These are phyloP conservation scores for Exophiala sideris DNA, from an alignment of 2,329 filamentous ascomycete species.

Conservation along the genomic window DNA sequence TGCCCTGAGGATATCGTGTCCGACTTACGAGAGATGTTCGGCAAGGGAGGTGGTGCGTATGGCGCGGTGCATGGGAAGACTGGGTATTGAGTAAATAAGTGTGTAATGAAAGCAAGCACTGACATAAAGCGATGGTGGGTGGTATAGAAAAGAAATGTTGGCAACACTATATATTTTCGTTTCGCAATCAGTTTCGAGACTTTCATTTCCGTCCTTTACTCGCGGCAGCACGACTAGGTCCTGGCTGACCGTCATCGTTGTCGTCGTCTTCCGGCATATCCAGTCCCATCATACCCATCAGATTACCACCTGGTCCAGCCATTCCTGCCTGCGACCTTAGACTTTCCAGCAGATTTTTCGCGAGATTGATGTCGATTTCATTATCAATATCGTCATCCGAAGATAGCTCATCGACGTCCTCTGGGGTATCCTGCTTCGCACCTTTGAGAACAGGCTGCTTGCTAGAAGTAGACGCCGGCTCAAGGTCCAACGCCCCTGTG, in stretches of 20 bases:
- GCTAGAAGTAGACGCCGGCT: constrained; percentile 28
- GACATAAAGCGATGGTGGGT: too few relatives aligned
- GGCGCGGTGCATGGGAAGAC: constrained; percentile 34
- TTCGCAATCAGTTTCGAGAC: too few relatives aligned
- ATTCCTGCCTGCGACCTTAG: constrained; percentile 87
- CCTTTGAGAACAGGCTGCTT: constrained; percentile 27
- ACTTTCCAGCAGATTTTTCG: constrained; percentile 85
- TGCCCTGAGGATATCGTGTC: constrained; percentile 44
- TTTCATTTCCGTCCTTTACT: too few relatives aligned
- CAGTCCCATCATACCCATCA: constrained; percentile 73
- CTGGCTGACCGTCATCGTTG: constrained; percentile 4
- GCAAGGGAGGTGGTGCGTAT: constrained; percentile 40
- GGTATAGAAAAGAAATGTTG: too few relatives aligned
- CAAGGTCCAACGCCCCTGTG: constrained; percentile 44
- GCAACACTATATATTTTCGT: too few relatives aligned
- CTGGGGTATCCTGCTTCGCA: constrained; percentile 19
- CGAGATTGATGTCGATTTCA: constrained; percentile 79
- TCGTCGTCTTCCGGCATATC: constrained; percentile 15
- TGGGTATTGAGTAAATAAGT: constrained; percentile 32
- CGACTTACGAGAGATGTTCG: constrained; percentile 50
- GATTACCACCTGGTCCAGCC: constrained; percentile 80
- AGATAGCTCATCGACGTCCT: constrained; percentile 25
- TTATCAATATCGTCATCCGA: constrained; percentile 52
- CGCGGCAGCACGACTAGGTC: background rate
- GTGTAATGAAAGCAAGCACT: background rate